Evolutionary conservation across 768 basidiomycete genomes (phyloP), one percentile per base, ranked within the genome.

Genomic region (Xerocomus potaroensis): DNA sequence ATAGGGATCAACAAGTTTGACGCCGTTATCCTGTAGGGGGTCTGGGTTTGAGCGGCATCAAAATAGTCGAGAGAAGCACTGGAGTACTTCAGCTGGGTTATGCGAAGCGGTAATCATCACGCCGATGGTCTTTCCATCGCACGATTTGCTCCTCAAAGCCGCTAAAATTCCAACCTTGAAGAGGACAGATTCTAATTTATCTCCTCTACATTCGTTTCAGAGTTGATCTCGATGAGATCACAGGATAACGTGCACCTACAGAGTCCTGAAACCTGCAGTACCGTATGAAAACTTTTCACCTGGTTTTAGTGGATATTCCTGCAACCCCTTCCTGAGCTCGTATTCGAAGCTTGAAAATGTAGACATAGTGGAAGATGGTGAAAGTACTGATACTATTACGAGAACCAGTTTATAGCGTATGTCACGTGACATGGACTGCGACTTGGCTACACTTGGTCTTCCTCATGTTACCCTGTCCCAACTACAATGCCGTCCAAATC

Each of bases 31-130:
- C 92, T 96, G 60, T 8, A 47, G 19, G 51, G 49, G 39, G 44
- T 16, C 26, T 48, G 18, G 27, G 34, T 45, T 48, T 39, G 31
- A 29, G 44, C 27, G 35, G 35, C 9, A 35, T 40, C 16, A 15
- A 35, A 32, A 47, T 11, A 4, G 12, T 21, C 23, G 31, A 22
- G 24, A 44, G 33, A 44, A 3, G 23, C 3, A 41, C 26, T 35
- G n/a, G 61, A 78, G 54, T 59, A 93, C 94, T 62, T 81, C 77
- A 63, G 94, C 94, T n/a, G 96, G 95, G 65, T 99, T 99, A 69
- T 99, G 96, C n/a, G 92, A 95, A 3, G 96, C 96, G 30, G 96
- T 99, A 63, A 99, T 85, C 96, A 99, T 98, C 18, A 98, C 90
- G 14, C 96, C 96, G 57, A 99, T 87, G 21, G 84, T 85, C 63